Evolutionary conservation across 176 grass and related monocot genomes (phyloP).

Genomic region (Oryza coarctata): DNA sequence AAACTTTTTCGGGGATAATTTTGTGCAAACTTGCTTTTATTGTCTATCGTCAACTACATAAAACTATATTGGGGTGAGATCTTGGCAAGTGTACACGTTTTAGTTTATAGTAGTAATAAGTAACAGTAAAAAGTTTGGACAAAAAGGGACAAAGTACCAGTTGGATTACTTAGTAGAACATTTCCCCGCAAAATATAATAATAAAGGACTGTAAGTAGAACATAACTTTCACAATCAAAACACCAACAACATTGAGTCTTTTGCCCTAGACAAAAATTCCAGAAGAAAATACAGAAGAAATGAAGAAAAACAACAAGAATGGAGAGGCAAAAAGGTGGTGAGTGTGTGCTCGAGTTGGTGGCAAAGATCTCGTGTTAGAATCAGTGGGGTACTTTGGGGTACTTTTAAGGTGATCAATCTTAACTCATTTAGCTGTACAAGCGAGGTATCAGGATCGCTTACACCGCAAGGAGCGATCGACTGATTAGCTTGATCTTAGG

Average conservation of each 20-base stretch:
- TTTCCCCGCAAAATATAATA: too few species aligned
- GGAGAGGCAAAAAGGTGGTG: not conserved
- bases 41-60: not conserved
- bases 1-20: too few species aligned
- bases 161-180: not conserved
- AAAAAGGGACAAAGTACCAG: not conserved
- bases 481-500: conserved; percentile 3
- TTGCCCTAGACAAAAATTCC: not conserved
- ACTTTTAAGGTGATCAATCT: conserved; percentile 32
- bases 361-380: conserved; percentile 21
- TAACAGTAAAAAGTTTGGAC: not conserved
- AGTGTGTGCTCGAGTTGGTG: conserved; percentile 6
- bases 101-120: not conserved
- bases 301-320: not conserved
- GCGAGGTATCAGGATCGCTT: not conserved
- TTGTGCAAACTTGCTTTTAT: not conserved
- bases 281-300: not conserved
- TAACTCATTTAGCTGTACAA: not conserved
- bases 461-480: not conserved
- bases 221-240: not conserved
- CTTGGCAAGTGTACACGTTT: not conserved
- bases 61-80: not conserved
- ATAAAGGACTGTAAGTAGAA: not conserved
- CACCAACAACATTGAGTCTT: not conserved
- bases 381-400: not conserved